Evolutionary conservation across 2,329 filamentous ascomycete species (phyloP).

Genomic region (Lasiodiplodia theobromae): DNA sequence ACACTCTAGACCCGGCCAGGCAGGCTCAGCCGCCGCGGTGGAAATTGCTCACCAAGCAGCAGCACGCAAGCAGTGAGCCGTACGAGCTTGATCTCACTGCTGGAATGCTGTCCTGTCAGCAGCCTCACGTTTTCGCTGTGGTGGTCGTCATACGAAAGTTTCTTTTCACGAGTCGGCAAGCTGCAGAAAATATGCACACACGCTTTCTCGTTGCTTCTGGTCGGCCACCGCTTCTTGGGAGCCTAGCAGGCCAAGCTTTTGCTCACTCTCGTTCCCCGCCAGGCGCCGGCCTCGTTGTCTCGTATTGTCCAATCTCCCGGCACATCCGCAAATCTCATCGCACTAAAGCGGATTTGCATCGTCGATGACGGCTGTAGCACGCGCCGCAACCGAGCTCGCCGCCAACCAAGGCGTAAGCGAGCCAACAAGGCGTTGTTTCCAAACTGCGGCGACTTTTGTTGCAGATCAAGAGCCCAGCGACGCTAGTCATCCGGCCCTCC

Average conservation of each 20-base stretch:
- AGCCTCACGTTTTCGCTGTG: conserved; percentile 10
- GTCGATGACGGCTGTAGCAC: conserved; percentile 21
- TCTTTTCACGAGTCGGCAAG: conserved; percentile 23
- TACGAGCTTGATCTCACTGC: conserved; percentile 2
- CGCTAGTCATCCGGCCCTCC: background rate
- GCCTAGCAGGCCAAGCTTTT: conserved; percentile 22
- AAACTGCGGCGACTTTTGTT: conserved; percentile 15
- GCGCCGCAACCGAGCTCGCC: conserved; percentile 17
- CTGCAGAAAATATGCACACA: conserved; percentile 1
- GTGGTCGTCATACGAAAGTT: conserved; percentile 7
- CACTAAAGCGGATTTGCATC: conserved; percentile 16
- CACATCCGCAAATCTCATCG: conserved; percentile 28
- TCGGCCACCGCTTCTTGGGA: conserved; percentile 11
- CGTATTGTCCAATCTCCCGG: conserved; percentile 23
- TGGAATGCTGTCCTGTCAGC: conserved; percentile 7
- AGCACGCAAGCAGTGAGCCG: background rate
- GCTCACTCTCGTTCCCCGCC: background rate
- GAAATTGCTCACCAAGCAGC: conserved; percentile 16
- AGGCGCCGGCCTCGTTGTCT: conserved; percentile 15
- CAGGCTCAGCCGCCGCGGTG: conserved; percentile 4
- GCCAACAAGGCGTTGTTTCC: background rate
- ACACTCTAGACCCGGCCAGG: background rate
- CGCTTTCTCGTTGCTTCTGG: conserved; percentile 4
- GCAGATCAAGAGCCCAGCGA: conserved; percentile 16
- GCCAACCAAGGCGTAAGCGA: conserved; percentile 13